Evolutionary conservation across 1,139 yeast genomes (phyloP), one percentile per base, ranked within the genome.

Genomic region (Geotrichum candidum): DNA sequence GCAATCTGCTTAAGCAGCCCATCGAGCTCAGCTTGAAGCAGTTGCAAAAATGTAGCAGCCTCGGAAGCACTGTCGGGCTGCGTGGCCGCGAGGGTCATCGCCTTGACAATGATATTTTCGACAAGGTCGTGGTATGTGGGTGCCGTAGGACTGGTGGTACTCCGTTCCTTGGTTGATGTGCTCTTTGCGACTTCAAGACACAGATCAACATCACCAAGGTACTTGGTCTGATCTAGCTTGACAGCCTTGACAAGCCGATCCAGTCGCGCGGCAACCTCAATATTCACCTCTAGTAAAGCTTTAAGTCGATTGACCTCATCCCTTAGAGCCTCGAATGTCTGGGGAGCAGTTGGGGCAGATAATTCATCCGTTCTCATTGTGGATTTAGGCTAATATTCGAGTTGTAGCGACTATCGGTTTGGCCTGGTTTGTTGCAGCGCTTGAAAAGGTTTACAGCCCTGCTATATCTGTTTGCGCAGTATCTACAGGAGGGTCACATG

Each of bases 121-220:
- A 94, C 84, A 97, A 92, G 92, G 70, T 91, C 97, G 70, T 87
- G 87, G 70, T 90, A 91, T 1, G 91, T 83, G 27, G 96, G 94
- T 23, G 63, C 60, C n/a, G 31, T 50, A 15, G 57, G 38, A 27
- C 51, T 81, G 53, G 84, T 89, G 2, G 69, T 67, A n/a, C 73
- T 72, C n/a, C 68, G 64, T 38, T 63, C 65, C 61, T 68, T 73
- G 23, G 66, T 59, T 46, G 68, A 69, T 51, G 68, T 70, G 38
- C 69, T 68, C 51, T 61, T 53, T n/a, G 73, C 65, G 51, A 69
- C 61, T 15, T 54, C 29, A 5, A 61, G 29, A 38, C 61, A 57
- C 23, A 46, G 41, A 2, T 59, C 59, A 31, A 54, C 53, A 11
- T 61, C 63, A 15, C 53, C 52, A 27, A 60, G 13, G 27, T 46